Base-by-base conservation (phyloP, 495 filamentous ascomycete species). In the Pseudoneurospora amorphoporcata region DNA sequence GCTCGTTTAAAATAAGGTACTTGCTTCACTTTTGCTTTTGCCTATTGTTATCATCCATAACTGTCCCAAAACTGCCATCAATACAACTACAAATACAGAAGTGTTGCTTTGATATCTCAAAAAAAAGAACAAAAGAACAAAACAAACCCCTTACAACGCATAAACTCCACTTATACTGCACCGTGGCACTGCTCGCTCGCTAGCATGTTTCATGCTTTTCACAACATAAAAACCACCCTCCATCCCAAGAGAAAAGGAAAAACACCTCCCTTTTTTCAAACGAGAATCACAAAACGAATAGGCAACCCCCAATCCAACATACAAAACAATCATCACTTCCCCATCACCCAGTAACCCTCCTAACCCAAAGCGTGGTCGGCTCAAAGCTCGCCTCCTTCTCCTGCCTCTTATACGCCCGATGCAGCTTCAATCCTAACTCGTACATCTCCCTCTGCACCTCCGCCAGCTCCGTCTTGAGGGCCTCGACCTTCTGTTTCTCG, bases 401-500 rank as follows among this genome's bases (percentile, higher is more conserved):
- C 61, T 87, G 83, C 72, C 91, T 86, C 80, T 92, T 94, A 82
- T 90, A 94, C 7, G 92, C 92, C 68, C 94, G 82, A 77, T 95
- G 89, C 53, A 97, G 80, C 82, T 90, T 92, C 76, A 98, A 78
- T 10, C 94, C 94, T 45, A 95, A 83, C 73, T 97, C 94, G 77
- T 97, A 93, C 77, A 94, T 90, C 81, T 95, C 89, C 72, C 88
- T 85, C 82, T 88, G 87, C 35, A 97, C 88, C 70, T 96, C 93
- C 8, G 90, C 90, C 43, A 96, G 85, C 80, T 96, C 93, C 72
- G 83, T 83, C 53, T 89, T 85, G n/a, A 96, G 83, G 41, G 82
- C 84, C 75, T 90, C 88, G 3, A 96, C 87, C 73, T 89, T 92
- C 73, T 83, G 86, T 81, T 93, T 94, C 77, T 94, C 90, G 45